These are phyloP conservation scores for Pichia inconspicua DNA, from an alignment of 1,139 yeast genomes.

Conservation along the genomic window DNA sequence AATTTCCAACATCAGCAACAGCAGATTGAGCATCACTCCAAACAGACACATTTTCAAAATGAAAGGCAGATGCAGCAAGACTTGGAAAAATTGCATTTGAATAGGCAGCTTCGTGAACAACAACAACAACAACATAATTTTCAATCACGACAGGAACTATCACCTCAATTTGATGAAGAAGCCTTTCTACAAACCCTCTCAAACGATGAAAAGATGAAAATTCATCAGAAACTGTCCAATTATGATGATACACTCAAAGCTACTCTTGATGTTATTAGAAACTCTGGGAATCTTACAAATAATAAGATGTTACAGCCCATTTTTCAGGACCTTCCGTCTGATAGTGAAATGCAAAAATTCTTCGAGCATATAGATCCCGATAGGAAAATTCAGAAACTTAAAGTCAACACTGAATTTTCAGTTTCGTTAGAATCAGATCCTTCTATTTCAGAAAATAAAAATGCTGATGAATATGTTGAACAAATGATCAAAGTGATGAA, in stretches of 20 bases:
- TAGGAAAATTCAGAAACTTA: slow-evolving; percentile 7
- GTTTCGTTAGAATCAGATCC: slow-evolving; percentile 5
- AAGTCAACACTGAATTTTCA: slow-evolving; percentile 4
- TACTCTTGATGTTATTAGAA: slow-evolving; percentile 26
- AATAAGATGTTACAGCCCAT: slow-evolving; percentile 5
- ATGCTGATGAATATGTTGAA: slow-evolving; percentile 20
- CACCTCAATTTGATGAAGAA: background rate
- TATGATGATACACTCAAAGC: slow-evolving; percentile 26
- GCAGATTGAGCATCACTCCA: background rate
- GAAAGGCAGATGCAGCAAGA: slow-evolving; percentile 1
- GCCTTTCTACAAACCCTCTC: slow-evolving; percentile 2
- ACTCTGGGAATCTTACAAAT: slow-evolving; percentile 21
- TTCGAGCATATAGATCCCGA: slow-evolving; percentile 4
- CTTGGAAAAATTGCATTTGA: background rate
- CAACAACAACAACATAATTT: background rate
- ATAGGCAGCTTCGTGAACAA: background rate
- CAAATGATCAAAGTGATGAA: slow-evolving; percentile 20
- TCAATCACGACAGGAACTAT: background rate
- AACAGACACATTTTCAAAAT: background rate
- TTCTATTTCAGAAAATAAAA: background rate
- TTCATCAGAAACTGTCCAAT: slow-evolving; percentile 15
- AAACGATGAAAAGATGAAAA: slow-evolving; percentile 9
- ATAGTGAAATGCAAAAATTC: slow-evolving; percentile 6
- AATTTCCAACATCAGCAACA: too few species aligned
- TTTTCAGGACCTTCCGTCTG: slow-evolving; percentile 5